Percentiles rank a stretch among this genome's conserved stretches.
Conservation (phyloP, 495 filamentous ascomycete species). For the Daldinia grandis region DNA sequence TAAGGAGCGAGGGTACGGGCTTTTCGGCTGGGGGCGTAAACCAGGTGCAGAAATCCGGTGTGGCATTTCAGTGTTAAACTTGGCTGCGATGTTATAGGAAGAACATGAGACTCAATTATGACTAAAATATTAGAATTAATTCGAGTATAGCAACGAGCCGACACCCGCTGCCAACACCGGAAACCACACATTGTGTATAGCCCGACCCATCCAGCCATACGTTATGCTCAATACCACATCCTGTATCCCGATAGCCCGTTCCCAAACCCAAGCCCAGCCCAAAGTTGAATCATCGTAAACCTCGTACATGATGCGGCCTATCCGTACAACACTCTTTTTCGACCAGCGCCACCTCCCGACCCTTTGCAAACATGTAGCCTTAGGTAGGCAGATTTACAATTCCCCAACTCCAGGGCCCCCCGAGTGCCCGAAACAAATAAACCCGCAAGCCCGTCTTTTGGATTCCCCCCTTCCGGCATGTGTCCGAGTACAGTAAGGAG, state of each 20-base stretch:
- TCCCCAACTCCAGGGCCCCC: background rate
- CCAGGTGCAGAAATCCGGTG: constrained; percentile 77
- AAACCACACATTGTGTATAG: background rate
- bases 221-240: background rate
- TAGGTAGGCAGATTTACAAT: background rate
- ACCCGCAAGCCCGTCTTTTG: background rate
- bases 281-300: background rate
- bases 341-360: background rate
- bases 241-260: background rate
- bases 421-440: background rate
- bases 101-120: background rate
- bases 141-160: background rate
- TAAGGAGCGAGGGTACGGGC: constrained; percentile 89
- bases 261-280: background rate
- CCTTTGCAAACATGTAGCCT: background rate
- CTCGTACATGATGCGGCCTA: background rate
- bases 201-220: background rate
- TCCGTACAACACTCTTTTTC: background rate
- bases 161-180: background rate
- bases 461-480: background rate
- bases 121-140: background rate
- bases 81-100: background rate
- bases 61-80: constrained; percentile 82
- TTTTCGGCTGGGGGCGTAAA: constrained; percentile 88
- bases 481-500: background rate